Evolutionary conservation across 768 basidiomycete species (phyloP).

Genomic region (Macrolepiota albuminosa): DNA sequence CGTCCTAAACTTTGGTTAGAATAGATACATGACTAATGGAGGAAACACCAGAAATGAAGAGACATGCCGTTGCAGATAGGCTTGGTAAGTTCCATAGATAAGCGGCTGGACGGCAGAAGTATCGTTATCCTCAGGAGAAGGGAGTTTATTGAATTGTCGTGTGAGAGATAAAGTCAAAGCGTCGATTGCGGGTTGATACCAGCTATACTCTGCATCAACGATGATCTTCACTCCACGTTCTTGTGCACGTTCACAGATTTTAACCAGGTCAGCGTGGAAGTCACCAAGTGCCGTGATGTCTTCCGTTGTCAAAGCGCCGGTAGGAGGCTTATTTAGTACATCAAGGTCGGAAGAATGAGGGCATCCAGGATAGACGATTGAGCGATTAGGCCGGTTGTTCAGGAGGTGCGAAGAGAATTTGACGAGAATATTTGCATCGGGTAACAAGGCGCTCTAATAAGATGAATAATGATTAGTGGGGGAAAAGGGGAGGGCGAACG

Average conservation of each 20-base stretch:
- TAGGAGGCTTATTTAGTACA: constrained; percentile 30
- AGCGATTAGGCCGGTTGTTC: constrained; percentile 29
- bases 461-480: not conserved
- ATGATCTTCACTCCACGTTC: constrained; percentile 63
- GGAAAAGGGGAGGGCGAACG: constrained; percentile 18
- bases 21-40: not conserved
- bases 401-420: constrained; percentile 59
- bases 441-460: constrained; percentile 62
- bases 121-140: constrained; percentile 11
- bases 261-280: constrained; percentile 55
- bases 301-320: constrained; percentile 34
- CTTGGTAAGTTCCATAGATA: constrained; percentile 84
- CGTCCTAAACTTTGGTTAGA: constrained; percentile 36
- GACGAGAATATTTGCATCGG: constrained; percentile 54
- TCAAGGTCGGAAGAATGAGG: constrained; percentile 56
- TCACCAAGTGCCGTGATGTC: constrained; percentile 60
- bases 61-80: constrained; percentile 71
- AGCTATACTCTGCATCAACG: constrained; percentile 82
- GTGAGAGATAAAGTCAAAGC: constrained; percentile 72
- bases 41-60: not conserved
- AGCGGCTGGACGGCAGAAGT: constrained; percentile 45
- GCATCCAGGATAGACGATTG: constrained; percentile 65
- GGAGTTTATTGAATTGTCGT: constrained; percentile 66
- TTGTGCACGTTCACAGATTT: constrained; percentile 61
- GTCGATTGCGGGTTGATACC: constrained; percentile 83